Evolutionary conservation across 495 filamentous ascomycete species (phyloP), one percentile per base, ranked within the genome.

Genomic region (Hypoxylon perforatum): DNA sequence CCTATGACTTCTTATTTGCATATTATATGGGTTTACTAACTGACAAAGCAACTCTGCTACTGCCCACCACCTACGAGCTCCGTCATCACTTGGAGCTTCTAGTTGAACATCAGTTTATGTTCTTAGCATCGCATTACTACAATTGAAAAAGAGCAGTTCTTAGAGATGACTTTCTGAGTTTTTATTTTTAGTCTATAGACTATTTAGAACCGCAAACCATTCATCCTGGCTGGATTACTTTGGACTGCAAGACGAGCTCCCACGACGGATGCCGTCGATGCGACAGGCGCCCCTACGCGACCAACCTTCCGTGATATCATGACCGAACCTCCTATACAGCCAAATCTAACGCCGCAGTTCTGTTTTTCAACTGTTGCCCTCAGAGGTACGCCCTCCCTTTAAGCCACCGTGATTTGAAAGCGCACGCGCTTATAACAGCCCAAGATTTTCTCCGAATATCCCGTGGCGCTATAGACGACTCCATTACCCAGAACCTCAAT

Each of bases 401-500:
- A 14, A 11, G 19, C 15, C 9, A 18, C 2, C 42, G 12, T 17
- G 25, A 19, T 63, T 35, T 39, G n/a, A 45, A n/a, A n/a, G 42
- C 42, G 44, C 42, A 19, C 18, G 5, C 33, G 49, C 54, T 64
- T 44, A 61, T 54, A n/a, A 33, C 39, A 48, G 28, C 8, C 53
- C 28, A 69, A 99, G 95, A 97, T 73, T 99, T 99, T 77, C 86
- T 99, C n/a, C 90, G 91, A 18, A 65, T 96, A 59, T 97, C 95
- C 5, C 87, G 95, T 57, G 83, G 86, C 57, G 86, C 91, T 21
- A 91, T 97, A 65, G 95, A 99, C 74, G 95, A 99, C 73, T 91
- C 91, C 14, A 97, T 99, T 67, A 88, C 87, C 1, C 94, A 97
- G 73, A 93, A 97, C 65, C 84, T 99, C 41, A 99, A 99, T 79